phyloP scores from a whole-genome alignment of 2,329 filamentous ascomycete genomes.

The Basipetospora chlamydospora region DNA sequence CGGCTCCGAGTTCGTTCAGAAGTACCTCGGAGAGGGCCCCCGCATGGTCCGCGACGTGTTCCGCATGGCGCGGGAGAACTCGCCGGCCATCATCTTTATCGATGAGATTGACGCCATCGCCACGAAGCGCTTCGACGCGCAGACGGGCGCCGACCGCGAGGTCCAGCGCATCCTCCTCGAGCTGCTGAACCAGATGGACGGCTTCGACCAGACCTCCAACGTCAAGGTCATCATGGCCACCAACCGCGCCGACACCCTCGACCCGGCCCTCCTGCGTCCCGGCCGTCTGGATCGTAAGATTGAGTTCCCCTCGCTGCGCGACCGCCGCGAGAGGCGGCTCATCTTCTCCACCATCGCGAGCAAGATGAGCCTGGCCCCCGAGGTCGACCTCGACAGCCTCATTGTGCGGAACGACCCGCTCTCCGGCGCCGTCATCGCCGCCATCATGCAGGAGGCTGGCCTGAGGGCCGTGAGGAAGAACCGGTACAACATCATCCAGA shows the following conservation, averaged over 20 bases:
- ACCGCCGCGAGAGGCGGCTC: slow-evolving; percentile 84
- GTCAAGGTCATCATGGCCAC: slow-evolving; percentile 99
- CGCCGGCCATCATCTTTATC: slow-evolving; percentile 97
- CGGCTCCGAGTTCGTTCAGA: slow-evolving; percentile 96
- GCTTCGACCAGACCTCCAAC: slow-evolving; percentile 96
- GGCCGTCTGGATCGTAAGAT: slow-evolving; percentile 97
- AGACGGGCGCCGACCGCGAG: slow-evolving; percentile 94
- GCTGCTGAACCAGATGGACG: slow-evolving; percentile 98
- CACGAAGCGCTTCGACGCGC: slow-evolving; percentile 97
- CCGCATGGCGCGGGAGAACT: slow-evolving; percentile 97
- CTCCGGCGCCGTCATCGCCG: slow-evolving; percentile 88
- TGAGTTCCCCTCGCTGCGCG: slow-evolving; percentile 89
- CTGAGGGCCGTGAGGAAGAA: slow-evolving; percentile 92
- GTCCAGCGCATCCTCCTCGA: slow-evolving; percentile 97
- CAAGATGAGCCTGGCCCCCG: slow-evolving; percentile 94
- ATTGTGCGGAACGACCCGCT: slow-evolving; percentile 95
- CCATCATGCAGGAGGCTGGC: slow-evolving; percentile 98
- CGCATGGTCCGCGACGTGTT: slow-evolving; percentile 99
- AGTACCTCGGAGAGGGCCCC: slow-evolving; percentile 93
- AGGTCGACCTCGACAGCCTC: slow-evolving; percentile 89
- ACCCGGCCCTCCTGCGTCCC: slow-evolving; percentile 85
- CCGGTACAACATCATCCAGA: slow-evolving; percentile 97
- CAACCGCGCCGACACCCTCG: slow-evolving; percentile 92
- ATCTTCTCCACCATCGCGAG: slow-evolving; percentile 95
- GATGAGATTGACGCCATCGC: slow-evolving; percentile 98